Conservation (phyloP, 805 yeast genomes). For the Candida taoyuanica region DNA sequence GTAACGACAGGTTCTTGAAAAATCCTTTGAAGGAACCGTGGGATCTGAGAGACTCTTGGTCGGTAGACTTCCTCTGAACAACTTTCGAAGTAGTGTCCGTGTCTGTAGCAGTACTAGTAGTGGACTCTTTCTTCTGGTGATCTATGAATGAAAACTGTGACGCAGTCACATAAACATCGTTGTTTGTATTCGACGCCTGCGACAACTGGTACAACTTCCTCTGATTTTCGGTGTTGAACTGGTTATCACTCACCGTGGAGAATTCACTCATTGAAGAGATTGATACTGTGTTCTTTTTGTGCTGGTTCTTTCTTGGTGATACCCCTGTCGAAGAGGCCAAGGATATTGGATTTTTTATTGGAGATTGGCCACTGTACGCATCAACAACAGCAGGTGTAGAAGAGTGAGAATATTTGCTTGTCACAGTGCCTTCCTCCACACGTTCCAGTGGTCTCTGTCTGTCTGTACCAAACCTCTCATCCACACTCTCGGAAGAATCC, state of each 20-base stretch:
- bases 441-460: constrained; percentile 9
- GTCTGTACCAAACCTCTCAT: background rate
- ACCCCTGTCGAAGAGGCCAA: too few relatives aligned
- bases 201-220: constrained; percentile 19
- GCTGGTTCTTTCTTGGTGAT: constrained; percentile 8
- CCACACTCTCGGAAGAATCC: constrained; percentile 7
- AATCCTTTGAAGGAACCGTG: constrained; percentile 23
- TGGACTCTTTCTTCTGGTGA: constrained; percentile 6
- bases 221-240: constrained; percentile 5
- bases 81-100: constrained; percentile 7
- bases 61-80: constrained; percentile 5
- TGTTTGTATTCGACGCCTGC: constrained; percentile 15
- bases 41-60: constrained; percentile 13
- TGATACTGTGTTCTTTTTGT: constrained; percentile 15
- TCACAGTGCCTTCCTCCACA: constrained; percentile 5
- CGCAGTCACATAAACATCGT: constrained; percentile 37
- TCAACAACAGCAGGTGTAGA: too few relatives aligned
- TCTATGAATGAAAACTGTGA: constrained; percentile 31
- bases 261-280: constrained; percentile 24
- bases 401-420: constrained; percentile 2
- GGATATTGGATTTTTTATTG: too few relatives aligned
- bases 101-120: constrained; percentile 5
- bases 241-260: constrained; percentile 19
- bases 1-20: constrained; percentile 21
- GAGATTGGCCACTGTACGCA: too few relatives aligned